Base-by-base conservation (phyloP, 768 basidiomycete species). In the Mycena kentingensis region DNA sequence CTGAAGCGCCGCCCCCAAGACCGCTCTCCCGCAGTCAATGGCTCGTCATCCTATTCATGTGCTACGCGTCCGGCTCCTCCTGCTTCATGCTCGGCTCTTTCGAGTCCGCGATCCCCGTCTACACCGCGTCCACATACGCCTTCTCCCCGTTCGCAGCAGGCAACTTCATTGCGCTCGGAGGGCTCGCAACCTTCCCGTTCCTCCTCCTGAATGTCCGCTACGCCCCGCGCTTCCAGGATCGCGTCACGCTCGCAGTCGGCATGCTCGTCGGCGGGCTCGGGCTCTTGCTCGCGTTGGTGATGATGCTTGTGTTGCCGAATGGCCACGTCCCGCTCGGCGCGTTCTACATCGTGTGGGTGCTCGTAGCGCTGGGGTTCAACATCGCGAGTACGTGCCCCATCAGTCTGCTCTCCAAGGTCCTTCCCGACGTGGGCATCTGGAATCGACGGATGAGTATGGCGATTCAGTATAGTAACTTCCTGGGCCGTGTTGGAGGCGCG, bases 161-260 rank as follows among this genome's bases (percentile, higher is more conserved):
- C 7, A 87, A 87, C 67, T 82, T 86, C 68, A 84, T 87, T 65
- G 85, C 82, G 22, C 75, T 88, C 11, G 85, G 85, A 16, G 87
- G 84, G 10, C 68, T 80, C 27, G 70, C 76, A 21, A 74, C 80
- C 26, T 79, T 87, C 64, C 86, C 87, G 3, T 86, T 88, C 73
- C 81, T 88, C 48, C 71, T 86, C 52, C 60, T 74, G 25, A 87
- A 85, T 67, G 71, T 87, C 52, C 65, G 79, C 63, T 68, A 82
- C 54, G 80, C 83, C 3, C 75, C 75, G 21, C 79, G 79, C 44
- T 67, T 81, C 13, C 84, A 87, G 60, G 87, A 88, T 62, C 79
- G 86, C 12, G 69, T 75, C 41, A 77, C n/a, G n/a, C 79, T 87
- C 24, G 78, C 77, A 4, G 59, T 74, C 7, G 80, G 80, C 10